Percentiles rank a stretch among this genome's conserved stretches.
Conservation (phyloP, 306 rosid genomes). For the Psophocarpus tetragonolobus region DNA sequence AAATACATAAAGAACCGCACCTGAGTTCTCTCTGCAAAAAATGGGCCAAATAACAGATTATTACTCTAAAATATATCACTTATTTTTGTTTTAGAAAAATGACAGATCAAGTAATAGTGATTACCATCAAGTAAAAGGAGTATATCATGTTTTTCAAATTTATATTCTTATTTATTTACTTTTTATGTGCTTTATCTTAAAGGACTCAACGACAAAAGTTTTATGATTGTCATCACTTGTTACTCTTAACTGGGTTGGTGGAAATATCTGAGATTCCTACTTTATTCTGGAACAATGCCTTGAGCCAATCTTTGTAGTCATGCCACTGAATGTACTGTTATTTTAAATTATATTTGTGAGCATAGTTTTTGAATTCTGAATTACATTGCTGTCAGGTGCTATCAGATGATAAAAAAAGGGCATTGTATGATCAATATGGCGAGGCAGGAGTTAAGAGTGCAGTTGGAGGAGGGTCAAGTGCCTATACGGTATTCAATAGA, state of each 20-base stretch:
- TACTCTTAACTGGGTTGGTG: conserved; percentile 16
- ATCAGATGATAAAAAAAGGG: conserved; percentile 97
- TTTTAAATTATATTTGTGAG: conserved; percentile 35
- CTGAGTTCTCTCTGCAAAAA: not conserved
- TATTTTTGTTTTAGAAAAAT: not conserved
- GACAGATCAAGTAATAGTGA: conserved; percentile 13
- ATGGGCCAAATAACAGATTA: not conserved
- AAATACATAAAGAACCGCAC: not conserved
- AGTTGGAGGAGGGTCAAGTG: conserved; percentile 82
- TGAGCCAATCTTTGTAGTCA: conserved; percentile 5
- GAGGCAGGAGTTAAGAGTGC: conserved; percentile 95
- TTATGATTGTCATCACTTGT: not conserved
- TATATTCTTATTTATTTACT: not conserved
- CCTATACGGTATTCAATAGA: conserved; percentile 72
- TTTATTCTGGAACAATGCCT: conserved; percentile 7
- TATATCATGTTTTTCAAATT: not conserved
- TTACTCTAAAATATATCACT: not conserved
- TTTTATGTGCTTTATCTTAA: not conserved
- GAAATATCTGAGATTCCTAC: conserved; percentile 1
- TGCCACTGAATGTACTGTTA: not conserved
- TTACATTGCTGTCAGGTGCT: conserved; percentile 86
- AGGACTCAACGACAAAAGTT: conserved; percentile 14
- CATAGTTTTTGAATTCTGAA: conserved; percentile 69
- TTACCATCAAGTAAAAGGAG: not conserved
- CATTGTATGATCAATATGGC: conserved; percentile 94